Conservation (phyloP, 2,329 filamentous ascomycete species). For the Alternaria incomplexa region DNA sequence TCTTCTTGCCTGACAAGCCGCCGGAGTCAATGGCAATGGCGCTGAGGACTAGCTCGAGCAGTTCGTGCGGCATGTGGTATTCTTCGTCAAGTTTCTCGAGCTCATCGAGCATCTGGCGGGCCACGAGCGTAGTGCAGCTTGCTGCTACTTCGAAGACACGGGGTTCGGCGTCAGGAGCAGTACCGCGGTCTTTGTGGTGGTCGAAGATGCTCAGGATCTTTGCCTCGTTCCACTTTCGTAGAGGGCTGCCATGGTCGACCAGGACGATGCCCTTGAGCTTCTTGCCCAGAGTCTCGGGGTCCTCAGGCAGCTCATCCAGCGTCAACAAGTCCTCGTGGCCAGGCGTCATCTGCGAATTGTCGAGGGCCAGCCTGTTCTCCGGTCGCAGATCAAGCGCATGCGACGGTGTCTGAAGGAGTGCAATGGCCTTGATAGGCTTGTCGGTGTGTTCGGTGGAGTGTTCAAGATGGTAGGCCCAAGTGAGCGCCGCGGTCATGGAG, state of each 20-base stretch:
- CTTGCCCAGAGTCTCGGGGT: conserved; percentile 52
- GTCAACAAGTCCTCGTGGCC: conserved; percentile 56
- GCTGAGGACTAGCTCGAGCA: conserved; percentile 56
- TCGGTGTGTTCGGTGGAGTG: conserved; percentile 53
- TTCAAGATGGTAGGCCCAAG: conserved; percentile 57
- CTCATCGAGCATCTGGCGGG: conserved; percentile 56
- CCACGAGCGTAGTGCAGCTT: conserved; percentile 55
- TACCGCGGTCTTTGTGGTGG: conserved; percentile 54
- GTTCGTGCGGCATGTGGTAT: conserved; percentile 57
- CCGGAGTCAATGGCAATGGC: conserved; percentile 57
- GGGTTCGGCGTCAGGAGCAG: conserved; percentile 50
- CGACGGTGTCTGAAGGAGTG: conserved; percentile 54
- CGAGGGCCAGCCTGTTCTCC: conserved; percentile 55
- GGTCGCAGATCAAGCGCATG: conserved; percentile 56
- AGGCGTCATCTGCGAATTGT: conserved; percentile 54
- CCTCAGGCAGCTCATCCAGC: conserved; percentile 56
- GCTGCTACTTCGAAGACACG: conserved; percentile 54
- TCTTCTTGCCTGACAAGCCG: conserved; percentile 46
- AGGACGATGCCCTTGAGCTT: conserved; percentile 55
- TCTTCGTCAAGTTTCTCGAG: conserved; percentile 52
- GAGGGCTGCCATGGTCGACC: conserved; percentile 53
- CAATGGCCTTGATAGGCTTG: conserved; percentile 54
- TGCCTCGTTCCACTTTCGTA: conserved; percentile 53
- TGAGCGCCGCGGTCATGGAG: conserved; percentile 53
- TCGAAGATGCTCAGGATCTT: conserved; percentile 56